Evolutionary conservation across 345 rosid species (phyloP).

Genomic region (Ceriops tagal): DNA sequence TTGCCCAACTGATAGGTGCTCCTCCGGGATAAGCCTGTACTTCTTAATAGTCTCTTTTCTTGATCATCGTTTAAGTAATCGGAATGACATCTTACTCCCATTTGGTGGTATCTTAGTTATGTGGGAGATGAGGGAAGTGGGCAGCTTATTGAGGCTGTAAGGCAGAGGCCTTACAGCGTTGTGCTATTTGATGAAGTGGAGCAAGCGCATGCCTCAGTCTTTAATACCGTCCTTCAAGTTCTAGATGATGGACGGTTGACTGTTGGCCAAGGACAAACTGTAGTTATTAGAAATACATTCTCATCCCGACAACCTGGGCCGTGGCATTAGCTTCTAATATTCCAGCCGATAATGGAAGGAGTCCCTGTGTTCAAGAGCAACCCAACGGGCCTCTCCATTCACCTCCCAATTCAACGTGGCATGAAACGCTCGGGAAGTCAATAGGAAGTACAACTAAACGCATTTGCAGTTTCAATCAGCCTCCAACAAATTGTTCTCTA

Average conservation of each 20-base stretch:
- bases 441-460: no score
- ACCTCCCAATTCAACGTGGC: no score
- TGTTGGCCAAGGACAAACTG: slow-evolving; percentile 90
- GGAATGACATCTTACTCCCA: not conserved
- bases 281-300: slow-evolving; percentile 60
- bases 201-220: slow-evolving; percentile 83
- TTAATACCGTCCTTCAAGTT: slow-evolving; percentile 90
- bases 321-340: no score
- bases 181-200: slow-evolving; percentile 89
- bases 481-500: no score
- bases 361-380: no score
- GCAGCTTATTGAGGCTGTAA: slow-evolving; percentile 83
- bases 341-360: no score
- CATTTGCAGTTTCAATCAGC: no score
- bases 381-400: no score
- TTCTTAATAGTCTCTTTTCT: not conserved
- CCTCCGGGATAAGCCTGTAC: slow-evolving; percentile 66
- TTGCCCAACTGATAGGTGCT: slow-evolving; percentile 67
- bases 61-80: not conserved
- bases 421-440: no score
- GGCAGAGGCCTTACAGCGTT: slow-evolving; percentile 82
- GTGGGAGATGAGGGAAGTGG: slow-evolving; percentile 98
- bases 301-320: no score
- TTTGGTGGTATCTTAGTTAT: slow-evolving; percentile 38
- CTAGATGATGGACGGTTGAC: slow-evolving; percentile 87